These are phyloP conservation scores for Halophytophthora polymorphica DNA, from an alignment of 352 stramenopile species.

Conservation along the genomic window DNA sequence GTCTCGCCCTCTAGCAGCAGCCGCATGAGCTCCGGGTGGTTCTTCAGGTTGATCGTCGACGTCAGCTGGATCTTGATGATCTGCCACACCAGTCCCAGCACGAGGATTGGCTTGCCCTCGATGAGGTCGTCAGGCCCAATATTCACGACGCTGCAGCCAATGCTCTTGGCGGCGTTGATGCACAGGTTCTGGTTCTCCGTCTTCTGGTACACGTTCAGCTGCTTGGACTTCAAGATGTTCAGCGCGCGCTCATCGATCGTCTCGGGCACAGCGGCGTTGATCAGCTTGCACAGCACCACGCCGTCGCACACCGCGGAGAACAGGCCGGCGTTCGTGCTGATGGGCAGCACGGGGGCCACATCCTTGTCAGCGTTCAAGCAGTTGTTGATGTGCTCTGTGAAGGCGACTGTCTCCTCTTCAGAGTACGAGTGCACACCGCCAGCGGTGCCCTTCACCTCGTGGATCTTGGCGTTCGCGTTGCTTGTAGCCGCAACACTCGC, in stretches of 20 bases:
- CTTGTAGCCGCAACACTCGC: conserved; percentile 54
- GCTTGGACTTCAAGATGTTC: conserved; percentile 80
- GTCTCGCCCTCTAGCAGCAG: conserved; percentile 85
- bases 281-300: conserved; percentile 89
- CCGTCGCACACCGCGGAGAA: conserved; percentile 84
- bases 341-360: conserved; percentile 63
- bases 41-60: conserved; percentile 91
- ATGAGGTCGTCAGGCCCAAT: conserved; percentile 87
- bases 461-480: conserved; percentile 65
- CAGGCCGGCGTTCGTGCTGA: conserved; percentile 72
- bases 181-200: conserved; percentile 91
- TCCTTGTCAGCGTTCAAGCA: conserved; percentile 66
- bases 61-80: conserved; percentile 94
- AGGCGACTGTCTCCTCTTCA: conserved; percentile 87
- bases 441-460: conserved; percentile 75
- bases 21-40: conserved; percentile 88
- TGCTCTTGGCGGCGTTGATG: conserved; percentile 92
- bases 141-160: conserved; percentile 93
- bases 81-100: conserved; percentile 92
- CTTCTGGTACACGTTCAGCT: conserved; percentile 86
- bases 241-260: conserved; percentile 90
- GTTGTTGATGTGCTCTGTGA: conserved; percentile 94
- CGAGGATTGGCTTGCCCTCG: conserved; percentile 83
- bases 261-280: conserved; percentile 89
- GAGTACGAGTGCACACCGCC: conserved; percentile 86